Base-by-base conservation (phyloP, 2,329 filamentous ascomycete genomes). In the Xylariaceae sp. region DNA sequence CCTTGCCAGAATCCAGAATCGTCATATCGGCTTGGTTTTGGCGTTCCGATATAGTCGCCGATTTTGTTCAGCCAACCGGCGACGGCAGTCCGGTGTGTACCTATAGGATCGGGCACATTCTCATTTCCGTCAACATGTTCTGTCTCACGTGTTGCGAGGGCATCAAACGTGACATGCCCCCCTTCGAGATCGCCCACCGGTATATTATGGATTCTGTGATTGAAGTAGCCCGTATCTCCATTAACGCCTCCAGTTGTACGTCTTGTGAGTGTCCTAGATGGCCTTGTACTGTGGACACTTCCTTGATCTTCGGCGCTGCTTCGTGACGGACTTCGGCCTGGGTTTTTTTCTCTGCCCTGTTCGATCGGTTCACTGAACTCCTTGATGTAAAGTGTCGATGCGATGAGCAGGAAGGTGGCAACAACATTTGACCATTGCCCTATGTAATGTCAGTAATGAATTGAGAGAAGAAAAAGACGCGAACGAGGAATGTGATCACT, bases 341-440 rank as follows among this genome's bases (percentile, higher is more conserved):
- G 15, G 12, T 36, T 36, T 49, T 45, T 14, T 56, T 59, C 10
- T 47, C 54, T 1, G 58, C 58, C 47, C 68, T 64, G 11, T 60
- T 59, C 1, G 71, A 27, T 27, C 7, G 22, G 22, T 27, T 27
- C 22, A 27, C 22, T 27, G 7, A 27, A 72, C 0, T 81, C 58
- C 5, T 78, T 64, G 10, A 85, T 59, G 46, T 82, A 83, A 40
- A 53, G 48, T 0, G 85, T 57, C 0, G 83, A 85, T 0, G 82
- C 81, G 0, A 83, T 45, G 1, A 76, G 71, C 2, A 87, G 67
- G 0, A 66, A 72, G 2, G 82, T 82, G 39, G 78, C 82, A 18
- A 78, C 77, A 9, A 84, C 76, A 0, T 80, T 79, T 12, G 74
- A 75, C 81, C 81, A 84, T 67, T 84, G 80, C 33, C 78, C 75